Conservation (phyloP, 208 protist genomes). For the Trypanosoma boissoni region DNA sequence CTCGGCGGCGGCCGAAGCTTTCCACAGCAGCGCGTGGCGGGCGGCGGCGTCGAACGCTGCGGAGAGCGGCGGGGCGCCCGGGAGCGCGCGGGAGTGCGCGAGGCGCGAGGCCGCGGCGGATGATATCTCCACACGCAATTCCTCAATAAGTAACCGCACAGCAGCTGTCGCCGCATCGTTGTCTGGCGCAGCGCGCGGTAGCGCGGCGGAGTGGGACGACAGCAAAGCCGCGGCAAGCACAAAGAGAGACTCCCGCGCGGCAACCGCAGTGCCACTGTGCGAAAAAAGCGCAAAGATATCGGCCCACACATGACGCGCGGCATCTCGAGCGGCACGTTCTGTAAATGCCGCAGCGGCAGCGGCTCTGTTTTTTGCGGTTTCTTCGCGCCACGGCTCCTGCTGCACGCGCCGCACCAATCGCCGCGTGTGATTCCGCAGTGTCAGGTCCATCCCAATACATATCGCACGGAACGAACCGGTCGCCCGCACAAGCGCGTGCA, state of each 20-base stretch:
- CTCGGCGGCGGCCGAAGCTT: no score
- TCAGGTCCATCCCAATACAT: conserved; percentile 23
- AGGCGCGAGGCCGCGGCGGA: no score
- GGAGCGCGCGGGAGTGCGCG: no score
- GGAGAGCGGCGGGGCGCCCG: no score
- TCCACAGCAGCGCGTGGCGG: no score
- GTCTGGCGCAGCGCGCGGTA: conserved; percentile 11
- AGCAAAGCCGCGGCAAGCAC: conserved; percentile 21
- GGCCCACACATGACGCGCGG: neutral
- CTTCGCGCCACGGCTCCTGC: no score
- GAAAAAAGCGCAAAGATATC: conserved; percentile 22
- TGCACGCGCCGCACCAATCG: conserved; percentile 11
- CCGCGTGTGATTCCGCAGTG: conserved; percentile 19
- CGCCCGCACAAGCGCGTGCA: conserved; percentile 25
- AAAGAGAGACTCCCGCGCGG: conserved; percentile 19
- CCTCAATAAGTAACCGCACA: no score
- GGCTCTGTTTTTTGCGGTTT: no score
- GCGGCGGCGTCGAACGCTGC: no score
- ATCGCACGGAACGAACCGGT: conserved; percentile 34
- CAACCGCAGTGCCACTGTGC: neutral
- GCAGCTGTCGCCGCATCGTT: conserved; percentile 3
- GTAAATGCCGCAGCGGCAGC: neutral
- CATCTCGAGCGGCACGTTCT: conserved; percentile 4
- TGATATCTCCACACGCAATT: no score
- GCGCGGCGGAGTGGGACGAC: conserved; percentile 10